phyloP scores from a whole-genome alignment of 2,329 filamentous ascomycete genomes.

The Exserohilum turcica region DNA sequence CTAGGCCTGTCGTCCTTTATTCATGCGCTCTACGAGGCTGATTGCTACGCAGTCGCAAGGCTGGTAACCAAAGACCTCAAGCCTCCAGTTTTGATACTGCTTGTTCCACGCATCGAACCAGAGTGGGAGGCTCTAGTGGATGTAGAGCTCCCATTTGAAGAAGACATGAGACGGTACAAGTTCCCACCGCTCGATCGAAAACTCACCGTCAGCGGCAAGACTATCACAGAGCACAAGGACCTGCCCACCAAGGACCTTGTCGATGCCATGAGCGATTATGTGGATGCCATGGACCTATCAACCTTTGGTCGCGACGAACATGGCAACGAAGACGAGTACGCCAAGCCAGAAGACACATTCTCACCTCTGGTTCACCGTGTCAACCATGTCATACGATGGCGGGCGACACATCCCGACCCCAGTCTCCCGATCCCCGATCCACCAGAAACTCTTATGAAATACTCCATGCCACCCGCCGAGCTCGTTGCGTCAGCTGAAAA shows the following conservation, averaged over 20 bases:
- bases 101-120: slow-evolving; percentile 78
- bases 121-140: slow-evolving; percentile 88
- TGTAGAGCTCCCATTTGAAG: slow-evolving; percentile 86
- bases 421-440: slow-evolving; percentile 60
- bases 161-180: slow-evolving; percentile 87
- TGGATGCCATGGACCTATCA: slow-evolving; percentile 90
- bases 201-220: slow-evolving; percentile 82
- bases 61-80: slow-evolving; percentile 84
- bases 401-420: slow-evolving; percentile 77
- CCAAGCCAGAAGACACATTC: slow-evolving; percentile 78
- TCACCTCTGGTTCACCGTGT: slow-evolving; percentile 87
- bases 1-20: slow-evolving; percentile 88
- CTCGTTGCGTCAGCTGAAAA: slow-evolving; percentile 65
- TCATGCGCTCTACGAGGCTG: slow-evolving; percentile 81
- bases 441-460: slow-evolving; percentile 64
- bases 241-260: slow-evolving; percentile 76
- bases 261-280: slow-evolving; percentile 85
- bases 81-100: slow-evolving; percentile 74
- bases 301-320: slow-evolving; percentile 73
- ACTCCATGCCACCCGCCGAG: slow-evolving; percentile 72
- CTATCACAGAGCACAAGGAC: slow-evolving; percentile 79
- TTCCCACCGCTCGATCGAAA: slow-evolving; percentile 91
- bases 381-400: slow-evolving; percentile 80
- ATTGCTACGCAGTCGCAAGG: slow-evolving; percentile 84
- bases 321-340: slow-evolving; percentile 68